Evolutionary conservation across 2,329 filamentous ascomycete genomes (phyloP), one percentile per base, ranked within the genome.

Genomic region (Lasiodiplodia sp.): DNA sequence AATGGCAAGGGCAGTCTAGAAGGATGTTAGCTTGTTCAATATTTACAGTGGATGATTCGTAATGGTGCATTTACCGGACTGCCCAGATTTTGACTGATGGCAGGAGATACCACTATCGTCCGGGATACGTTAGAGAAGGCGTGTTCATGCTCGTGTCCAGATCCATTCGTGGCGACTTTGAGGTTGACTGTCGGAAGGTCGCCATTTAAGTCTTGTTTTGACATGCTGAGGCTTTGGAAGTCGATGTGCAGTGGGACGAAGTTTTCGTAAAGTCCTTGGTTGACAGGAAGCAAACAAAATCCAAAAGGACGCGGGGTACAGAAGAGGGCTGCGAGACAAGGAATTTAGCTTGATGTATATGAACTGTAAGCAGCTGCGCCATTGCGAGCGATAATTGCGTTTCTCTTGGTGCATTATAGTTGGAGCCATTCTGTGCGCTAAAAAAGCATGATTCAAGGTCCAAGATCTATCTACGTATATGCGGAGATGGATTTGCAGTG

Each of bases 1-100:
- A 38, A 87, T 83, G 0, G 83, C 83, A 0, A 87, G 74, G 0
- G 84, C 83, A 11, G 83, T 84, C 81, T 83, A 34, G 11, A 3
- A 40, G 12, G 11, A 14, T n/a, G 31, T 53, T 5, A 40, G 55
- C 3, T 7, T 21, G 3, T 34, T 53, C 10, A 23, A 2, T 23
- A 2, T 5, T 10, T 11, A 4, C 14, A 37, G 25, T 31, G 63
- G 5, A 11, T 47, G 18, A 8, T 47, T 47, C 21, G 11, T 8
- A 8, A 21, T 21, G n/a, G 10, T 7, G n/a, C n/a, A 47, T n/a
- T 34, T 62, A 68, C 66, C 18, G 66, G 55, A 40, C 56, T 68
- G 56, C 66, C 40, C 5, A 68, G 14, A 12, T 38, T 62, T 31
- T 34, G 80, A 72, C 79, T 79, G 11, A 74, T 66, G 10, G 70